These are phyloP conservation scores for Penicillium capsulatum DNA, from an alignment of 2,329 filamentous ascomycete species.

Conservation along the genomic window DNA sequence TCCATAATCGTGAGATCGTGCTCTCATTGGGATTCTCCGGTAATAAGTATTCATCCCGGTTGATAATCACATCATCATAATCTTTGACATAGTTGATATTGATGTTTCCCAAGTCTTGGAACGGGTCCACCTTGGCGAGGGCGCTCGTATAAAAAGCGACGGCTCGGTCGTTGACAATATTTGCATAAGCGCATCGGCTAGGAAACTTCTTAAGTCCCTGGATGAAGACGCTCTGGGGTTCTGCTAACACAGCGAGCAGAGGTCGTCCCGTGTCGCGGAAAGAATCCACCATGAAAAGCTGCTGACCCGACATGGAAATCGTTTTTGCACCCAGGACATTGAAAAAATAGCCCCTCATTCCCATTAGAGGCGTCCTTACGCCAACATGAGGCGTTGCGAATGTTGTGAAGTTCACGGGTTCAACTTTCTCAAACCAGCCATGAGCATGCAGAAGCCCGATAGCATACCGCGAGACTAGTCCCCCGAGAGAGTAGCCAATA, in stretches of 20 bases:
- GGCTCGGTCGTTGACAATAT: conserved; percentile 79
- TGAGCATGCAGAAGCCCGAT: conserved; percentile 78
- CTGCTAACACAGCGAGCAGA: conserved; percentile 74
- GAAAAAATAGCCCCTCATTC: conserved; percentile 64
- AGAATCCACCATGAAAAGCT: conserved; percentile 80
- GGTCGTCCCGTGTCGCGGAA: conserved; percentile 81
- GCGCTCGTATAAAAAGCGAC: conserved; percentile 79
- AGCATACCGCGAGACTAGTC: conserved; percentile 79
- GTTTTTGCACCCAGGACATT: conserved; percentile 81
- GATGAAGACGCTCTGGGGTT: conserved; percentile 81
- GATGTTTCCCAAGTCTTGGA: conserved; percentile 60
- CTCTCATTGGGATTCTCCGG: conserved; percentile 22
- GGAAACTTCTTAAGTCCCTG: conserved; percentile 71
- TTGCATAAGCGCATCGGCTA: conserved; percentile 73
- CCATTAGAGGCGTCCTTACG: conserved; percentile 65
- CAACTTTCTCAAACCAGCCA: conserved; percentile 71
- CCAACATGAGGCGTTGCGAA: conserved; percentile 83
- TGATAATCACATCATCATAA: conserved; percentile 71
- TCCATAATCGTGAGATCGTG: conserved; percentile 33
- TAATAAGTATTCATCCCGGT: conserved; percentile 42
- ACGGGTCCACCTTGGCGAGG: conserved; percentile 75
- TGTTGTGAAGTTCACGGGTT: conserved; percentile 90
- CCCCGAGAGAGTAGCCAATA: conserved; percentile 84
- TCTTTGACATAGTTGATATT: conserved; percentile 70
- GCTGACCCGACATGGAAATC: conserved; percentile 75